Conservation (phyloP, 805 yeast genomes). For the Diddensiella transvaalensis region DNA sequence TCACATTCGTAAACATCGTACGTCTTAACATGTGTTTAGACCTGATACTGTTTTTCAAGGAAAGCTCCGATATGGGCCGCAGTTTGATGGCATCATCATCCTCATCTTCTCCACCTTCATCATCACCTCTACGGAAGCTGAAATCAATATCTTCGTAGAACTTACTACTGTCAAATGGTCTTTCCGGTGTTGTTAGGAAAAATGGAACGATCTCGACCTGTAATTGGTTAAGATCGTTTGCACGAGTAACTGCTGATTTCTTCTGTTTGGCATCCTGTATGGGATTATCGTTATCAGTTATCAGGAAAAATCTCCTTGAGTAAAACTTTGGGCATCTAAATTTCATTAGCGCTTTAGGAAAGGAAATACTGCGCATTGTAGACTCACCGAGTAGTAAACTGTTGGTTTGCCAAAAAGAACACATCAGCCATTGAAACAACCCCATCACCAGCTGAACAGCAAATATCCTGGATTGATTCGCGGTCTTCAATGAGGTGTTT, state of each 20-base stretch:
- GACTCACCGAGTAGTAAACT: conserved; percentile 36
- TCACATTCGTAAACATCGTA: conserved; percentile 56
- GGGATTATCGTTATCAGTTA: conserved; percentile 76
- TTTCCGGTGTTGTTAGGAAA: conserved; percentile 42
- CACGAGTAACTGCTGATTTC: conserved; percentile 50
- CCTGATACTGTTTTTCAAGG: conserved; percentile 36
- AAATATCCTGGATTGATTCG: conserved; percentile 14
- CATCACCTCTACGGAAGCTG: neutral
- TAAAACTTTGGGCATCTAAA: conserved; percentile 43
- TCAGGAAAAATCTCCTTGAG: conserved; percentile 58
- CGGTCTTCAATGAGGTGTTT: conserved; percentile 49
- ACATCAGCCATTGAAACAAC: conserved; percentile 40
- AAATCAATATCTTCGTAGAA: conserved; percentile 49
- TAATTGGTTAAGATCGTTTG: conserved; percentile 56
- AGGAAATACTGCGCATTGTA: too few relatives aligned
- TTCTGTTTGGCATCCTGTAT: conserved; percentile 37
- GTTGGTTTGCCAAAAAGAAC: conserved; percentile 52
- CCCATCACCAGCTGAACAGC: conserved; percentile 23
- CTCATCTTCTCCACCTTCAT: neutral
- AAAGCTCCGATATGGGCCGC: conserved; percentile 21
- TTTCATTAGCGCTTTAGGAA: conserved; percentile 9
- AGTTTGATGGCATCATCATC: conserved; percentile 32
- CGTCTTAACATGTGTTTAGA: conserved; percentile 61
- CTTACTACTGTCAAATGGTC: conserved; percentile 42
- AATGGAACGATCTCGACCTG: conserved; percentile 59